A percentile compares a stretch with the other conserved stretches of the same genome.
These are phyloP conservation scores for Elaeagnus macrophylla DNA, from an alignment of 306 rosid species.

Conservation along the genomic window DNA sequence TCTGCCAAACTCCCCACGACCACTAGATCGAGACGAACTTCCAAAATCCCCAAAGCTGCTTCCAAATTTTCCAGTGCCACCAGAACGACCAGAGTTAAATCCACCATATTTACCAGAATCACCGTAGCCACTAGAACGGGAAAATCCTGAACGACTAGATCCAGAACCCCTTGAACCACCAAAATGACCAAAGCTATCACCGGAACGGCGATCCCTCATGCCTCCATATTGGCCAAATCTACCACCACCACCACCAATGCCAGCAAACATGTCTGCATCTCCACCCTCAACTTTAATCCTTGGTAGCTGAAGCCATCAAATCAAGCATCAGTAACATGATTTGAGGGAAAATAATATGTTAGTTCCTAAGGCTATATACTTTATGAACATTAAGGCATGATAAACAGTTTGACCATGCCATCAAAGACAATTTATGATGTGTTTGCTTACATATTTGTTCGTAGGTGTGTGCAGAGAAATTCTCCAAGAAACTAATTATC, in stretches of 20 bases:
- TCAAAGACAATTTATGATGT: background rate
- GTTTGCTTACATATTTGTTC: too few relatives aligned
- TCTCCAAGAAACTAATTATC: too few relatives aligned
- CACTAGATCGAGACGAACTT: constrained; percentile 9
- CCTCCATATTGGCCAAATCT: constrained; percentile 45
- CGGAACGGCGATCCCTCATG: constrained; percentile 32
- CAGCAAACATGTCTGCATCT: constrained; percentile 34
- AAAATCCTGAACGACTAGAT: constrained; percentile 39
- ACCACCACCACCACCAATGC: constrained; percentile 47
- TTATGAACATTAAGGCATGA: too few relatives aligned
- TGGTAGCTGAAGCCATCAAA: constrained; percentile 58
- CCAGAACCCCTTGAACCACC: constrained; percentile 33
- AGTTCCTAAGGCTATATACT: too few relatives aligned
- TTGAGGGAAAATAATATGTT: too few relatives aligned
- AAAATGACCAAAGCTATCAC: constrained; percentile 34
- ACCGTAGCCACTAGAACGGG: constrained; percentile 37
- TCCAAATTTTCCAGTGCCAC: constrained; percentile 37
- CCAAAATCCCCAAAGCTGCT: constrained; percentile 42
- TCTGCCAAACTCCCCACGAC: constrained; percentile 3
- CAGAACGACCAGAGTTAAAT: constrained; percentile 34
- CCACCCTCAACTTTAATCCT: constrained; percentile 48
- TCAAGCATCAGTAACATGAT: constrained; percentile 14
- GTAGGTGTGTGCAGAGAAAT: too few relatives aligned
- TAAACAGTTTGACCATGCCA: background rate
- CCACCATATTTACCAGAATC: constrained; percentile 34